These are phyloP conservation scores for Xerophyta viscosa DNA, from an alignment of 106 monocot species.

Conservation along the genomic window DNA sequence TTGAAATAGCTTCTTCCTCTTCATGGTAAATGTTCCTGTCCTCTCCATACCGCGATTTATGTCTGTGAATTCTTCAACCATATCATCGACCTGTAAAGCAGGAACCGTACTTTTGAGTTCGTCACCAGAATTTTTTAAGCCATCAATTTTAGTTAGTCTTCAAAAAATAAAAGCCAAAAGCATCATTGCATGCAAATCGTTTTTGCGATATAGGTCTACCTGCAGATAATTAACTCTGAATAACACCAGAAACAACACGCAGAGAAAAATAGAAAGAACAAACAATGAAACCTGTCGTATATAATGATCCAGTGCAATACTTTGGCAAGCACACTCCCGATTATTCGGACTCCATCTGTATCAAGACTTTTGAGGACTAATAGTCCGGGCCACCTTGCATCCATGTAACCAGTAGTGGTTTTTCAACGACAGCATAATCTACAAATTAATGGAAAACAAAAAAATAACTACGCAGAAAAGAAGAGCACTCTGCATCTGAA, in stretches of 20 bases:
- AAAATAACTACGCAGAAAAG: neutral
- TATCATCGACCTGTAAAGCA: slow-evolving; percentile 66
- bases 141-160: too few species aligned
- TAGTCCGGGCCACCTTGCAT: slow-evolving; percentile 86
- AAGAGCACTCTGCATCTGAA: too few species aligned
- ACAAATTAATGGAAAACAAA: neutral
- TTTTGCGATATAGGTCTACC: too few species aligned
- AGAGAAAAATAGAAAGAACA: too few species aligned
- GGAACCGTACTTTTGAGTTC: too few species aligned
- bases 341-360: slow-evolving; percentile 78
- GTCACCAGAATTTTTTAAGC: too few species aligned
- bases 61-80: slow-evolving; percentile 83
- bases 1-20: slow-evolving; percentile 82
- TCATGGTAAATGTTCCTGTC: slow-evolving; percentile 82
- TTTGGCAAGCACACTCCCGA: slow-evolving; percentile 84
- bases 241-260: too few species aligned
- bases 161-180: too few species aligned
- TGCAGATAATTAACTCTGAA: too few species aligned
- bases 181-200: too few species aligned
- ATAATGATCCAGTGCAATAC: slow-evolving; percentile 75
- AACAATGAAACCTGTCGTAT: slow-evolving; percentile 55
- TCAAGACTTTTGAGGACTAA: slow-evolving; percentile 50
- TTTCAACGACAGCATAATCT: slow-evolving; percentile 83
- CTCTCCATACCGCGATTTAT: slow-evolving; percentile 86
- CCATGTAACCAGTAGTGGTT: slow-evolving; percentile 64